Evolutionary conservation across 805 yeast genomes (phyloP).

Genomic region (Ogataea ramenticola): DNA sequence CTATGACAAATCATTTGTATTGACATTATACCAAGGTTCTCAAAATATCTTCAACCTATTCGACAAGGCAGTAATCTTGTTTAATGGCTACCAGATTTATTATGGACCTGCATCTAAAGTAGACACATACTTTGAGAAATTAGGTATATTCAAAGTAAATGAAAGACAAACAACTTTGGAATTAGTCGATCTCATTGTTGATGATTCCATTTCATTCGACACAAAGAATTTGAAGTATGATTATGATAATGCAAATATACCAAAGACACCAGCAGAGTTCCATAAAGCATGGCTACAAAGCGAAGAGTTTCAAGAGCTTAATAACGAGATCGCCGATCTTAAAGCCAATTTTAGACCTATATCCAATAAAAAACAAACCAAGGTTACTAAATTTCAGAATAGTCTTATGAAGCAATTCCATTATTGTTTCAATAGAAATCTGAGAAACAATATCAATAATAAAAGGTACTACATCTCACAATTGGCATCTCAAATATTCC

Average conservation of each 20-base stretch:
- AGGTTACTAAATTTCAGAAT: conserved; percentile 30
- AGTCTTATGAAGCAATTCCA: conserved; percentile 41
- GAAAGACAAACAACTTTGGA: conserved; percentile 16
- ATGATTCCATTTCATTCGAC: conserved; percentile 6
- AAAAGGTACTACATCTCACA: conserved; percentile 40
- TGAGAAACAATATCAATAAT: conserved; percentile 52
- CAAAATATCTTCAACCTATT: conserved; percentile 59
- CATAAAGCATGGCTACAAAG: conserved; percentile 50
- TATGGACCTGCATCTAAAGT: conserved; percentile 55
- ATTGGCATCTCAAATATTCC: conserved; percentile 40
- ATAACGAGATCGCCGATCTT: conserved; percentile 23
- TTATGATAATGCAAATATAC: conserved; percentile 30
- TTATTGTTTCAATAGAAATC: conserved; percentile 42
- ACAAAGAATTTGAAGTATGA: conserved; percentile 16
- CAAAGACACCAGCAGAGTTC: conserved; percentile 58
- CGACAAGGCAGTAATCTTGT: conserved; percentile 55
- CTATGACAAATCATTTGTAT: conserved; percentile 8
- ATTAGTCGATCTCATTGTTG: conserved; percentile 19
- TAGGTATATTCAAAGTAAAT: conserved; percentile 42
- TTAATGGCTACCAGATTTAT: conserved; percentile 55
- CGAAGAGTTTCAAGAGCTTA: conserved; percentile 32
- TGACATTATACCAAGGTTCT: conserved; percentile 42
- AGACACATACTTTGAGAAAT: conserved; percentile 46
- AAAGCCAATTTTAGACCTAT: conserved; percentile 5
- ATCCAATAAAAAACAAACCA: conserved; percentile 24